Evolutionary conservation across 805 yeast species (phyloP).

Genomic region (Candida corydali): DNA sequence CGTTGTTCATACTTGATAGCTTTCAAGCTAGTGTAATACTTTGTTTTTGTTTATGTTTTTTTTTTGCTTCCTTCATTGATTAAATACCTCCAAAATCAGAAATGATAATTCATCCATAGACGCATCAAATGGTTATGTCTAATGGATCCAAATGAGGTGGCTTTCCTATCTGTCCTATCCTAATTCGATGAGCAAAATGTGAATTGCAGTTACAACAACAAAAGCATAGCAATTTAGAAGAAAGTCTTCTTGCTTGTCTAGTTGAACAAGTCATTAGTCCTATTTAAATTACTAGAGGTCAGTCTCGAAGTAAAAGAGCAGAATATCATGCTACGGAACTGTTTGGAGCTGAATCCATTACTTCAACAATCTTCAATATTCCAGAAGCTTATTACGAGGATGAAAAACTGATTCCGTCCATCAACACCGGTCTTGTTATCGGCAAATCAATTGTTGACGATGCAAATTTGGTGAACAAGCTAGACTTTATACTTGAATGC

Average conservation of each 20-base stretch:
- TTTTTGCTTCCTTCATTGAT: no score
- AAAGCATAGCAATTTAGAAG: neutral
- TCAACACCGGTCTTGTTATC: slow-evolving; percentile 21
- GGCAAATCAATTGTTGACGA: slow-evolving; percentile 1
- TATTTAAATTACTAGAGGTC: slow-evolving; percentile 8
- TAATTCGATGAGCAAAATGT: slow-evolving; percentile 11
- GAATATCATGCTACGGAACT: no score
- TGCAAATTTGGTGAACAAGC: slow-evolving; percentile 11
- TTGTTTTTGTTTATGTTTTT: no score
- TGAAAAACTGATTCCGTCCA: slow-evolving; percentile 35
- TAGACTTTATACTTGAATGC: slow-evolving; percentile 30
- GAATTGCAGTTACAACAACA: neutral
- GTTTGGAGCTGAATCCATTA: slow-evolving; percentile 14
- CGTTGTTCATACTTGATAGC: no score
- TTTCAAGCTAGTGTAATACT: no score
- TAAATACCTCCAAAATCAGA: slow-evolving; percentile 19
- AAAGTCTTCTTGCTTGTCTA: no score
- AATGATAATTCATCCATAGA: slow-evolving; percentile 17
- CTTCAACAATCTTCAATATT: slow-evolving; percentile 35
- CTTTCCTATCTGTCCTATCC: slow-evolving; percentile 45
- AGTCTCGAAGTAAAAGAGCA: no score
- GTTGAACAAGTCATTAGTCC: slow-evolving; percentile 1
- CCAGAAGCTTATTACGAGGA: slow-evolving; percentile 24
- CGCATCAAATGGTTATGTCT: slow-evolving; percentile 24
- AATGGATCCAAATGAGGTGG: slow-evolving; percentile 39